These are phyloP conservation scores for Kernera saxatilis DNA, from an alignment of 345 rosid species.

Conservation along the genomic window DNA sequence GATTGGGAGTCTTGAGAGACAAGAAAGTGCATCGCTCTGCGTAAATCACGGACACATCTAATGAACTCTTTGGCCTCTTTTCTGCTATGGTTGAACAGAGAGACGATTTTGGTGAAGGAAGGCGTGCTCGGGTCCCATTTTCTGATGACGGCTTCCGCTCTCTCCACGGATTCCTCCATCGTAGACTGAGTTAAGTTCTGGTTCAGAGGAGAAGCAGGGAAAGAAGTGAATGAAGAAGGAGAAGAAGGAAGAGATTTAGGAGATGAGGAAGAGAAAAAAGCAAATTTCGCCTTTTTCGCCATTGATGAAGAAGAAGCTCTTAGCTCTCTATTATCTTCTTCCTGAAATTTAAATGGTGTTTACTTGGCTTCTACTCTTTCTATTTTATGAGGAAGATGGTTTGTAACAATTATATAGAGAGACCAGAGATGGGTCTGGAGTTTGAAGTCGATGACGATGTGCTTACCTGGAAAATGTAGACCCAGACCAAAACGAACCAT, in stretches of 20 bases:
- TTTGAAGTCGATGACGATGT: slow-evolving; percentile 11
- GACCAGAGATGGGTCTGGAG: slow-evolving; percentile 3
- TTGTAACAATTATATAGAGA: neutral
- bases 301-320: slow-evolving; percentile 2
- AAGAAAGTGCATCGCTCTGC: slow-evolving; percentile 48
- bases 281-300: slow-evolving; percentile 16
- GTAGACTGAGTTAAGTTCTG: slow-evolving; percentile 34
- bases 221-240: slow-evolving; percentile 27
- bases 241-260: slow-evolving; percentile 22
- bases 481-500: slow-evolving; percentile 1
- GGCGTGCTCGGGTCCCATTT: slow-evolving; percentile 55
- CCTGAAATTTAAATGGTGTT: neutral
- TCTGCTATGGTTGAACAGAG: slow-evolving; percentile 40
- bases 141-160: slow-evolving; percentile 45
- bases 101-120: slow-evolving; percentile 30
- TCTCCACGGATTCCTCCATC: slow-evolving; percentile 42
- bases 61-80: slow-evolving; percentile 53
- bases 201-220: slow-evolving; percentile 27
- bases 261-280: slow-evolving; percentile 23
- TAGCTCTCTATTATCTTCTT: neutral
- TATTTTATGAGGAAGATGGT: neutral
- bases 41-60: slow-evolving; percentile 37
- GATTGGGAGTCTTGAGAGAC: slow-evolving; percentile 40
- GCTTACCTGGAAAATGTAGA: slow-evolving; percentile 1
- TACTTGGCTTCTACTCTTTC: slow-evolving; percentile 13